phyloP scores from a whole-genome alignment of 1,139 yeast genomes.

The Candida frijolesensis region DNA sequence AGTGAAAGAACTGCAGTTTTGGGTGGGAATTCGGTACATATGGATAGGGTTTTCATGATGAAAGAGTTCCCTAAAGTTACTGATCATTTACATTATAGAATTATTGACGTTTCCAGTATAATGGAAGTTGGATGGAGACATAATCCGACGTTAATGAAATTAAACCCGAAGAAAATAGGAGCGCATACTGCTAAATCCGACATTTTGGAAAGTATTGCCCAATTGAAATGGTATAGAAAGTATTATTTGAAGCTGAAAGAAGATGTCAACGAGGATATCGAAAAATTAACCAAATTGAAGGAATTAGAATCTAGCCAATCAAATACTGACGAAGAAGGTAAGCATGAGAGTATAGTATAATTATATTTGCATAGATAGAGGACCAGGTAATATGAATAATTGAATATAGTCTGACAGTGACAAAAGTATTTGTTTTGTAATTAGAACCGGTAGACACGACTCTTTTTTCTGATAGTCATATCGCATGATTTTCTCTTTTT shows the following conservation, averaged over 20 bases:
- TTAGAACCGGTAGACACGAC: no score
- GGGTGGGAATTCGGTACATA: constrained; percentile 92
- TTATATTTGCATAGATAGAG: no score
- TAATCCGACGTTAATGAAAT: constrained; percentile 60
- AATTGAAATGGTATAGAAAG: constrained; percentile 75
- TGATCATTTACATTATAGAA: constrained; percentile 76
- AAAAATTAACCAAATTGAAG: neutral
- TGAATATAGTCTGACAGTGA: no score
- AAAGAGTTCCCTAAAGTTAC: constrained; percentile 78
- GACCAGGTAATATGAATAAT: no score
- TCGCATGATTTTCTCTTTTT: constrained; percentile 1
- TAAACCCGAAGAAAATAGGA: constrained; percentile 63
- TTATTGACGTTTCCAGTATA: constrained; percentile 84
- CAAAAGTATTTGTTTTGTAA: no score
- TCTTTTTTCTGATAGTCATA: neutral
- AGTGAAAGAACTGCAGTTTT: constrained; percentile 61
- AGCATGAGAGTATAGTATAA: neutral
- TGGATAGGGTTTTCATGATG: constrained; percentile 85
- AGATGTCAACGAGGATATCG: constrained; percentile 20
- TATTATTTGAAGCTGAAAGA: constrained; percentile 51
- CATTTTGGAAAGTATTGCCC: constrained; percentile 84
- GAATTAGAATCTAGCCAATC: neutral
- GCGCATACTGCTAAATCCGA: constrained; percentile 88
- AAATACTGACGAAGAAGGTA: neutral
- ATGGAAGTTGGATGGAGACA: constrained; percentile 81